Evolutionary conservation across 495 filamentous ascomycete species (phyloP), one percentile per base, ranked within the genome.

Genomic region (Trichocladium antarcticum): DNA sequence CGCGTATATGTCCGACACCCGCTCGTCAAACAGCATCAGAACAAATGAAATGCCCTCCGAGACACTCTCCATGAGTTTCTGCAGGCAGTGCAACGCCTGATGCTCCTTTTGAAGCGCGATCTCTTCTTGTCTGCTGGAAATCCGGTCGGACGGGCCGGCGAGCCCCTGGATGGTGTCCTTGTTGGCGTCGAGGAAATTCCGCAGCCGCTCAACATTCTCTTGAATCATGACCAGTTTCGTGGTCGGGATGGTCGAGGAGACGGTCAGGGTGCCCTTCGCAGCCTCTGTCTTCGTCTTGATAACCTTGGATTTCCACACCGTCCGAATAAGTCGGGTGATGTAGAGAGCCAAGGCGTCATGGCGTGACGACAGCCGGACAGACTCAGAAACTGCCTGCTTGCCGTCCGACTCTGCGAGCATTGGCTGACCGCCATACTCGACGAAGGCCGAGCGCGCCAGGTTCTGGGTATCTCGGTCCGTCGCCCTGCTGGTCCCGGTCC

Each of bases 21-120:
- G 77, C 69, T 97, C 89, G 46, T 96, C 89, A 47, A 96, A 95
- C 0, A 99, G 72, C 51, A 95, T 90, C 28, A 87, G 72, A 8
- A 94, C 85, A 51, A 99, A 99, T 0, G 88, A 88, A 45, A 99
- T 94, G 9, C 93, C 92, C 60, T 99, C 93, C 22, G 94, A 86
- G 31, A 95, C 85, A 62, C 83, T 84, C 19, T 77, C 78, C 56
- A 95, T 84, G 11, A 97, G 67, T 37, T 83, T 77, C 37, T 89
- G 78, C 22, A 97, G 74, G 1, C 87, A 87, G 58, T 89, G 82
- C 47, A 99, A 70, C 4, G 89, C 90, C 53, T 89, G 86, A 62
- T 97, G 89, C 66, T 99, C 92, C 14, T 82, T 89, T 63, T 95
- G 90, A 22, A 90, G 70, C 2, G 87, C 84, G 15, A 90, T 76